Evolutionary conservation across 805 yeast genomes (phyloP).

Genomic region (Candida nanaspora): DNA sequence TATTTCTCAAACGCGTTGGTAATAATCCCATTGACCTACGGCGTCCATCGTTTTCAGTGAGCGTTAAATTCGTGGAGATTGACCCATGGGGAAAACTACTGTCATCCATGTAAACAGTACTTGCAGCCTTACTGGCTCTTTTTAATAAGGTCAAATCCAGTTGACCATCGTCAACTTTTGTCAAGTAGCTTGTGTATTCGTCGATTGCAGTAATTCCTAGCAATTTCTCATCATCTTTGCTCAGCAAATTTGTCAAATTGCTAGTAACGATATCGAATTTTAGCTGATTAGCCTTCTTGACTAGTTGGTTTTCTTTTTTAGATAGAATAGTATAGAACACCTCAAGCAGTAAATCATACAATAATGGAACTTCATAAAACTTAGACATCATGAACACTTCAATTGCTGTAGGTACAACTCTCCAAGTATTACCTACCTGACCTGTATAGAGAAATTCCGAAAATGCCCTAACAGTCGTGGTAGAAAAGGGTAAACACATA

Average conservation of each 20-base stretch:
- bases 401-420: conserved; percentile 58
- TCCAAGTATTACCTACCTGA: conserved; percentile 71
- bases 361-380: conserved; percentile 59
- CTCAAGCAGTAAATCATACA: conserved; percentile 64
- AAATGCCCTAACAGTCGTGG: conserved; percentile 54
- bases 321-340: conserved; percentile 64
- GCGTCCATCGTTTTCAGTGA: not conserved
- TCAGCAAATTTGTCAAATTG: conserved; percentile 1
- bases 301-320: conserved; percentile 49
- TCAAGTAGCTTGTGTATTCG: conserved; percentile 48
- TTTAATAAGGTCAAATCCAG: conserved; percentile 48
- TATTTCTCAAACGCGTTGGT: conserved; percentile 4
- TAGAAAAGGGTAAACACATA: conserved; percentile 60
- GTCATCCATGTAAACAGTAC: conserved; percentile 8
- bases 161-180: conserved; percentile 59
- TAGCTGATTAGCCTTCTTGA: conserved; percentile 32
- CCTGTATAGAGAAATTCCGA: conserved; percentile 74
- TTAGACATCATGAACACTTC: conserved; percentile 59
- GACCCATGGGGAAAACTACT: conserved; percentile 1
- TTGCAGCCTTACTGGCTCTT: conserved; percentile 32
- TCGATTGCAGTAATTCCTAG: conserved; percentile 26
- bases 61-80: not conserved
- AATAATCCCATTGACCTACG: not conserved
- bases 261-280: conserved; percentile 9
- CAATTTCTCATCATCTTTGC: conserved; percentile 6